Evolutionary conservation across 805 yeast species (phyloP).

Genomic region (Brettanomyces naardenensis): DNA sequence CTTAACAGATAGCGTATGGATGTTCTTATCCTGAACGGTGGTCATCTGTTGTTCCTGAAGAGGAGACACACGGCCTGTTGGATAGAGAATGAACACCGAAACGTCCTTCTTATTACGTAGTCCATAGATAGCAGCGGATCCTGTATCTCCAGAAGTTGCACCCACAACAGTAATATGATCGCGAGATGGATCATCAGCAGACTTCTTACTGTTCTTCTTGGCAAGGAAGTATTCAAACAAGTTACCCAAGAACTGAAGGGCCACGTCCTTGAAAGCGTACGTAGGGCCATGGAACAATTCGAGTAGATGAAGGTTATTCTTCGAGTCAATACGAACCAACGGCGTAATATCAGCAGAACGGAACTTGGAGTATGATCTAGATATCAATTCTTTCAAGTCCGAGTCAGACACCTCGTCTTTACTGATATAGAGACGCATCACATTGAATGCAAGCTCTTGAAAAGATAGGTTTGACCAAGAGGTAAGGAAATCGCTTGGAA

Average conservation of each 20-base stretch:
- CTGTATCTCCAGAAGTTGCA: slow-evolving; percentile 99
- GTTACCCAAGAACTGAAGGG: slow-evolving; percentile 96
- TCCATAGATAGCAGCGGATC: slow-evolving; percentile 98
- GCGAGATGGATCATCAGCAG: slow-evolving; percentile 42
- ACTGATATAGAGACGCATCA: slow-evolving; percentile 72
- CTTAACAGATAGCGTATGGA: slow-evolving; percentile 88
- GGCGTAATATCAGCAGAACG: slow-evolving; percentile 89
- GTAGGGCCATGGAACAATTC: slow-evolving; percentile 99
- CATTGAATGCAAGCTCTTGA: slow-evolving; percentile 80
- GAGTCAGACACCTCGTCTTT: slow-evolving; percentile 62
- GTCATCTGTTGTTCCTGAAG: slow-evolving; percentile 99
- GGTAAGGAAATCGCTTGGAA: slow-evolving; percentile 42
- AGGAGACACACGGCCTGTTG: slow-evolving; percentile 96
- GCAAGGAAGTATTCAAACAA: slow-evolving; percentile 85
- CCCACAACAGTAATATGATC: slow-evolving; percentile 94
- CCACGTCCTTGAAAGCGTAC: slow-evolving; percentile 98
- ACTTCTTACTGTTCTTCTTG: slow-evolving; percentile 56
- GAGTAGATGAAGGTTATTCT: slow-evolving; percentile 54
- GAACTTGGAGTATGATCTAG: slow-evolving; percentile 82
- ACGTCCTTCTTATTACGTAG: slow-evolving; percentile 95
- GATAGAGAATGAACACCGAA: slow-evolving; percentile 93
- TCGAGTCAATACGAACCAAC: slow-evolving; percentile 43
- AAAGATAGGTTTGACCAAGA: slow-evolving; percentile 73
- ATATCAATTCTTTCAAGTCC: slow-evolving; percentile 57
- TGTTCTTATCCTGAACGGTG: slow-evolving; percentile 85